Base-by-base conservation (phyloP, 306 rosid species). In the Sophora flavescens region DNA sequence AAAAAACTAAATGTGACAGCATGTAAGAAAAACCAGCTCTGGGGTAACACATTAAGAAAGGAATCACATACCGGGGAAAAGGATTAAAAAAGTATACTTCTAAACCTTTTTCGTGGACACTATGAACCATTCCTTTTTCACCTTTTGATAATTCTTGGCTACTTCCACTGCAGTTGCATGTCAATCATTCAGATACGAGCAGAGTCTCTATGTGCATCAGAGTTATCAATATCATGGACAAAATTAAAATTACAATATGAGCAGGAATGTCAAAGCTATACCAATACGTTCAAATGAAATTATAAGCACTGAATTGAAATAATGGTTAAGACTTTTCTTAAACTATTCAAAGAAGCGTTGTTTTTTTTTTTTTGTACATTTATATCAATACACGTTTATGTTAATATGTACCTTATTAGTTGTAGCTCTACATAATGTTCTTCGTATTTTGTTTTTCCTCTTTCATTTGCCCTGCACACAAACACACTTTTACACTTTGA, bases 21-120 rank as follows among this genome's bases (percentile, higher is more conserved):
- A 54, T 8, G 36, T 30, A 16, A 32, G 11, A 32, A 63, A 44
- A 63, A 15, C 33, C 4, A 62, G 60, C 28, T 41, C 50, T 59
- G 72, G 39, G 62, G 16, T 72, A 60, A 48, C 66, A 78, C 70
- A 69, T 63, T 81, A 85, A 81, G 88, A 78, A 85, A 85, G 76
- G 88, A 81, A 85, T 78, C 81, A 48, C 53, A 81, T 81, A 26
- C 63, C 4, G 3, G 45, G 45, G 74, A 85, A 78, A 63, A 57
- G 53, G 39, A 72, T 77, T 35, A 0, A 38, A 70, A 77, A 70
- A 68, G 81, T 74, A 72, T 15, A 28, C 64, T 61, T 36, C 38
- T n/a, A 14, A 41, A 63, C 82, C 35, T 75, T 41, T 83, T 75
- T 63, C 35, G 57, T 28, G 58, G 75, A 64, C 1, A 18, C 63